phyloP scores from a whole-genome alignment of 2,329 filamentous ascomycete genomes.

The Fusarium anthophilum region DNA sequence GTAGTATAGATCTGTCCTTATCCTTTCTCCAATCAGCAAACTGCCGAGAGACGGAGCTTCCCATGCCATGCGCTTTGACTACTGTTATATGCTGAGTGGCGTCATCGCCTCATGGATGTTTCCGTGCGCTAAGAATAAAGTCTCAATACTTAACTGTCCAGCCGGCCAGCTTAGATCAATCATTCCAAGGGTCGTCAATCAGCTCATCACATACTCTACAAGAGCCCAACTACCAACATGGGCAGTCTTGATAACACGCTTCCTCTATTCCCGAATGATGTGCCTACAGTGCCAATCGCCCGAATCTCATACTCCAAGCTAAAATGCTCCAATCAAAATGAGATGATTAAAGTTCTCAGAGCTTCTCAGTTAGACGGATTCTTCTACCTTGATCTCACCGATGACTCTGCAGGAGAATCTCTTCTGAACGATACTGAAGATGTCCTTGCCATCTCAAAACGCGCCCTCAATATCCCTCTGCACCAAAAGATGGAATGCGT shows the following conservation, averaged over 20 bases:
- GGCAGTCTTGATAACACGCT: background rate
- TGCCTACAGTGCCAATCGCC: background rate
- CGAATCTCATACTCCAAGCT: background rate
- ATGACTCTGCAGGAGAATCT: accelerated
- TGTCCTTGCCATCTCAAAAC: background rate
- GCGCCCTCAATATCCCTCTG: background rate
- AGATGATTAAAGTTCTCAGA: background rate
- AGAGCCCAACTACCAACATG: accelerated
- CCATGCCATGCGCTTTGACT: background rate
- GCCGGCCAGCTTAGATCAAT: background rate
- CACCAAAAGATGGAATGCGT: background rate
- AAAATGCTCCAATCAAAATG: background rate
- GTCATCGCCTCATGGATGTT: background rate
- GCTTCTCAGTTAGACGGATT: background rate
- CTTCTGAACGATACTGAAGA: background rate
- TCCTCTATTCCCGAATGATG: background rate
- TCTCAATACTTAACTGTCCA: background rate
- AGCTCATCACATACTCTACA: accelerated
- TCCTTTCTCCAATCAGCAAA: background rate
- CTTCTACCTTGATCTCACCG: background rate
- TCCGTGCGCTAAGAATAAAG: background rate
- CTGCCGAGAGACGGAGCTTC: background rate
- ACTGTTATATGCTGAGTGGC: accelerated
- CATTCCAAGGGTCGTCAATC: background rate
- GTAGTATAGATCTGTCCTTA: background rate